phyloP scores from a whole-genome alignment of 2,329 filamentous ascomycete species.

The Aspergillus oerlinghausenensis region DNA sequence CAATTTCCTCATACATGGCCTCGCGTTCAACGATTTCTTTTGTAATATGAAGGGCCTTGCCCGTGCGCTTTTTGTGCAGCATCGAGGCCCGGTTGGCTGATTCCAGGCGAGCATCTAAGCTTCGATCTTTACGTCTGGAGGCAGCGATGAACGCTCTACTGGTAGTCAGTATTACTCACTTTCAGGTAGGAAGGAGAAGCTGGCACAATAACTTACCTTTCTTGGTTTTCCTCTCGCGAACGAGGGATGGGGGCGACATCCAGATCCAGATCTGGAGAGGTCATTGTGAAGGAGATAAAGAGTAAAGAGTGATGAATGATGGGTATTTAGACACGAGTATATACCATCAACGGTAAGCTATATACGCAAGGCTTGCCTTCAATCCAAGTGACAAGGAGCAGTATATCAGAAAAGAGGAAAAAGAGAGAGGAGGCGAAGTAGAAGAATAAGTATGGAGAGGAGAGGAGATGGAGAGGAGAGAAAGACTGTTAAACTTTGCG shows the following conservation, averaged over 20 bases:
- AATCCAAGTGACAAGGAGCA: background rate
- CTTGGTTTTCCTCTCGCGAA: conserved; percentile 43
- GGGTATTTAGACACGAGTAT: background rate
- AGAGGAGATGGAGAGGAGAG: background rate
- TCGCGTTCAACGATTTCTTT: conserved; percentile 84
- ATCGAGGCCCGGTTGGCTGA: conserved; percentile 85
- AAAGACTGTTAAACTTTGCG: background rate
- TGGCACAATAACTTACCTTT: conserved; percentile 31
- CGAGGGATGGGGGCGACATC: conserved; percentile 31
- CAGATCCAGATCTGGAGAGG: conserved; percentile 24
- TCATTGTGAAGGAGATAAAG: conserved; percentile 13
- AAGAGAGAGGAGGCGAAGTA: background rate
- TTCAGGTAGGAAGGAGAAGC: background rate
- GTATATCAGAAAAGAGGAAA: background rate
- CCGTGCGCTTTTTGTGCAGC: conserved; percentile 83
- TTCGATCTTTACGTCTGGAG: conserved; percentile 79
- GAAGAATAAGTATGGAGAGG: background rate
- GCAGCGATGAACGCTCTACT: conserved; percentile 86
- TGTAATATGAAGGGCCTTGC: conserved; percentile 73
- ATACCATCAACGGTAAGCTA: background rate
- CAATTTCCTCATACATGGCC: conserved; percentile 95
- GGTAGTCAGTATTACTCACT: background rate
- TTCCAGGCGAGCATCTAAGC: conserved; percentile 79
- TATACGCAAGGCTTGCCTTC: background rate
- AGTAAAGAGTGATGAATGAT: background rate